A percentile compares a stretch with the other conserved stretches of the same genome.
phyloP scores from a whole-genome alignment of 192 early-diverging fungal genomes.

The Coemansia aciculifera region DNA sequence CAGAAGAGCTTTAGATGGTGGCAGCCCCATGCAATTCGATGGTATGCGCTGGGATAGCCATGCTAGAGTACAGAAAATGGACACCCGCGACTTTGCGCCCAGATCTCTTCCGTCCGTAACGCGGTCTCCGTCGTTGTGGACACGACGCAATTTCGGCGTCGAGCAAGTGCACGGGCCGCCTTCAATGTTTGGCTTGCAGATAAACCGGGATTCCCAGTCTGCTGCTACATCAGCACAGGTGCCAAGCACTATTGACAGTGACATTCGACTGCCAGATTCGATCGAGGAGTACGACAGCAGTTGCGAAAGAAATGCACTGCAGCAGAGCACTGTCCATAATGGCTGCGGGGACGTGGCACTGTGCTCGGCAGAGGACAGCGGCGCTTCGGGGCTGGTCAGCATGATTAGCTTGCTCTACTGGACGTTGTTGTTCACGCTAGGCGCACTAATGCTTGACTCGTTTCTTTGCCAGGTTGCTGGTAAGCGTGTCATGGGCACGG shows the following conservation, averaged over 20 bases:
- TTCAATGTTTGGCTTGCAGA: not conserved
- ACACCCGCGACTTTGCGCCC: not conserved
- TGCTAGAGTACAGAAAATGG: not conserved
- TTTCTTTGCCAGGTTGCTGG: conserved; percentile 55
- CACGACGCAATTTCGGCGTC: not conserved
- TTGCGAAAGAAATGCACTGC: not conserved
- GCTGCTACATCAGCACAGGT: not conserved
- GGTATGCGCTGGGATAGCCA: not conserved
- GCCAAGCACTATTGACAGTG: not conserved
- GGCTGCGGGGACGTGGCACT: not conserved
- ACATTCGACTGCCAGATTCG: conserved; percentile 15
- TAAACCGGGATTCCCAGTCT: not conserved
- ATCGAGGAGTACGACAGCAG: conserved; percentile 24
- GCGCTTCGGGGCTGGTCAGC: conserved; percentile 27
- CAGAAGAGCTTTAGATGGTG: not conserved
- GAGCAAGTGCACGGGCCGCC: not conserved
- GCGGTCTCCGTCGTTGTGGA: not conserved
- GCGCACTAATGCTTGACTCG: conserved; percentile 55
- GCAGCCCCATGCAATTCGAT: not conserved
- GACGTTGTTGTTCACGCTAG: conserved; percentile 54
- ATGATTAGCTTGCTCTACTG: conserved; percentile 51
- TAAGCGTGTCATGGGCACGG: conserved; percentile 53
- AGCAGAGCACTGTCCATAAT: not conserved
- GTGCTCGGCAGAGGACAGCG: not conserved
- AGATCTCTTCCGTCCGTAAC: not conserved